Base-by-base conservation (phyloP, 805 yeast species). In the Yarrowia hollandica region DNA sequence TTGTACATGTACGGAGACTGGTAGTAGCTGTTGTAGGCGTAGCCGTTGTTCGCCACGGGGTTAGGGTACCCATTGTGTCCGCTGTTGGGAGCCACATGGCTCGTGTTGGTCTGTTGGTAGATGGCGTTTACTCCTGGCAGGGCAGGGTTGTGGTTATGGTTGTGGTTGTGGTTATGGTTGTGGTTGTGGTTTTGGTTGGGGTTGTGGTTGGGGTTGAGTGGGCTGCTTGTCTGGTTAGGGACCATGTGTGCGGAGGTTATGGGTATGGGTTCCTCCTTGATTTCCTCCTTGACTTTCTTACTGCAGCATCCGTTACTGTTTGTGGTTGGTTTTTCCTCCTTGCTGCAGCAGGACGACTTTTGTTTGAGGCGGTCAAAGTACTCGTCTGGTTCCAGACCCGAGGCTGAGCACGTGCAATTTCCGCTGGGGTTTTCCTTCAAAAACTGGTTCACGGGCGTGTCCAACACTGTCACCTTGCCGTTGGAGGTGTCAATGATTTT, bases 401-500 rank as follows among this genome's bases (percentile, higher is more conserved):
- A 52, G 2, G 58, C 31, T 3, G 42, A 31, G 18, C 58, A 52
- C 14, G 58, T 35, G 35, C 58, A 52, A 25, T 37, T 35, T 18
- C 58, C 58, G 26, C 44, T 35, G 21, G 58, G 58, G 12, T 52
- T 52, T n/a, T 52, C 44, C 35, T 52, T 52, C 18, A 52, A 12
- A 37, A 52, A 52, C 58, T 52, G 58, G 34, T 37, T 37, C 26
- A 52, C 58, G 2, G 58, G 58, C 2, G 58, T 37, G 5, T 60
- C 62, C 31, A 65, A 39, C 10, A 66, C 65, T 25, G 59, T 59
- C 25, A 66, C 65, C 9, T 54, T 44, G 15, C 66, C 67, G 18
- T 59, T 62, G 7, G 59, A 50, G 1, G 67, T 63, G 25, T 66
- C 67, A 19, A 65, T 66, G 15, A 62, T 41, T 37, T 63, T 64